Percentiles rank a stretch among this genome's conserved stretches.
phyloP scores from a whole-genome alignment of 2,329 filamentous ascomycete genomes.

The Colletotrichum shisoi region DNA sequence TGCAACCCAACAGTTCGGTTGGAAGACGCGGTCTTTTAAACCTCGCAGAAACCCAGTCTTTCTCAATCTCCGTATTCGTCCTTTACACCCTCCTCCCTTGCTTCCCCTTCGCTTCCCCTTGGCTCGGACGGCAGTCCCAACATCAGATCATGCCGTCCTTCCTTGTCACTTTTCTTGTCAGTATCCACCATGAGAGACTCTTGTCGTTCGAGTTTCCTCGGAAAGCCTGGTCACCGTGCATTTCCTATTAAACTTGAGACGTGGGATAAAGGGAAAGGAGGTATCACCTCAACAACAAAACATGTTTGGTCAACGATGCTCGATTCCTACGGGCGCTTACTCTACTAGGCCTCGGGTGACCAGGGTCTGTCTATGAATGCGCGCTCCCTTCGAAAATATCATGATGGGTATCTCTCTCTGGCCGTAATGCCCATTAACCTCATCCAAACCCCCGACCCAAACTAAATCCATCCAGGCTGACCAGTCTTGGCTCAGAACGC shows the following conservation, averaged over 20 bases:
- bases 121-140: slow-evolving; percentile 16
- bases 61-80: not conserved
- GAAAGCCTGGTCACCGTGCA: slow-evolving; percentile 30
- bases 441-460: not conserved
- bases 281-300: not conserved
- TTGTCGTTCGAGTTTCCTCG: slow-evolving; percentile 27
- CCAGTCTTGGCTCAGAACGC: no score
- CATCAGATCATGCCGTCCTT: slow-evolving; percentile 29
- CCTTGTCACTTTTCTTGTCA: slow-evolving; percentile 16
- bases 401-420: slow-evolving; percentile 1
- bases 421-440: slow-evolving; percentile 4
- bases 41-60: not conserved
- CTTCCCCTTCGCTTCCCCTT: not conserved
- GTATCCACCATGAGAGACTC: slow-evolving; percentile 20
- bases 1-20: not conserved
- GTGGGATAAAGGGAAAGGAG: slow-evolving; percentile 6
- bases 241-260: slow-evolving; percentile 11
- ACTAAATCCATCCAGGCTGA: not conserved
- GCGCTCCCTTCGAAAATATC: not conserved
- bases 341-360: not conserved
- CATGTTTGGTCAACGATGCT: not conserved
- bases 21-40: not conserved
- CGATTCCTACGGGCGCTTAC: not conserved
- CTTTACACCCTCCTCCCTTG: slow-evolving; percentile 4
- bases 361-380: not conserved